Evolutionary conservation across 345 rosid genomes (phyloP).

Genomic region (Adansonia digitata): DNA sequence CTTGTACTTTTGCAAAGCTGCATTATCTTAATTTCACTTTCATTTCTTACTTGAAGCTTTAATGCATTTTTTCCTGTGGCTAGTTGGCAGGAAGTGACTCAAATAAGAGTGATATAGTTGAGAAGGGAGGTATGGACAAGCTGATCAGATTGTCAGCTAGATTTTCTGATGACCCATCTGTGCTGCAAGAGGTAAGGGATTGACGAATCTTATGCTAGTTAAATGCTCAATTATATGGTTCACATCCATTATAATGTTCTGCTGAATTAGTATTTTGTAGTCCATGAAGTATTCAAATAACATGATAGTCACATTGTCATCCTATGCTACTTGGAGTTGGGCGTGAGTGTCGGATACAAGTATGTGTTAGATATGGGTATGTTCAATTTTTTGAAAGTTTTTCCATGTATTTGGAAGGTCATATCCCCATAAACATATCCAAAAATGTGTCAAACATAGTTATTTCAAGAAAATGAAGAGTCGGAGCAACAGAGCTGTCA

Average conservation of each 20-base stretch:
- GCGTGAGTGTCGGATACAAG: too few relatives aligned
- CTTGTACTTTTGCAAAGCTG: neutral
- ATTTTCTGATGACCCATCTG: slow-evolving; percentile 74
- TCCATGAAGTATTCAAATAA: neutral
- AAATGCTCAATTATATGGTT: neutral
- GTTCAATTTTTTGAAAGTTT: too few relatives aligned
- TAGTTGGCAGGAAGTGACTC: slow-evolving; percentile 95
- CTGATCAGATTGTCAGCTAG: slow-evolving; percentile 62
- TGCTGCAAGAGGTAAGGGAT: slow-evolving; percentile 73
- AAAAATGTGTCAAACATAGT: too few relatives aligned
- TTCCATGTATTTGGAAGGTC: too few relatives aligned
- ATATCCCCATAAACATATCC: too few relatives aligned
- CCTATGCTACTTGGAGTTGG: too few relatives aligned
- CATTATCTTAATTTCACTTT: neutral
- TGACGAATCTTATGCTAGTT: neutral
- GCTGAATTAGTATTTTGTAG: neutral
- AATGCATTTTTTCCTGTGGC: slow-evolving; percentile 17
- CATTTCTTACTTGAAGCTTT: slow-evolving; percentile 7
- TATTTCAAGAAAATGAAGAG: too few relatives aligned
- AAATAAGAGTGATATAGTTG: slow-evolving; percentile 71
- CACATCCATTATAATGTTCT: neutral
- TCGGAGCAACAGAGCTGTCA: too few relatives aligned
- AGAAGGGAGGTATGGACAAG: slow-evolving; percentile 66
- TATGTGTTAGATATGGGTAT: too few relatives aligned
- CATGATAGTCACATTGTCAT: neutral